These are phyloP conservation scores for Rhynchospora breviuscula DNA, from an alignment of 176 grass and related monocot species.

Conservation along the genomic window DNA sequence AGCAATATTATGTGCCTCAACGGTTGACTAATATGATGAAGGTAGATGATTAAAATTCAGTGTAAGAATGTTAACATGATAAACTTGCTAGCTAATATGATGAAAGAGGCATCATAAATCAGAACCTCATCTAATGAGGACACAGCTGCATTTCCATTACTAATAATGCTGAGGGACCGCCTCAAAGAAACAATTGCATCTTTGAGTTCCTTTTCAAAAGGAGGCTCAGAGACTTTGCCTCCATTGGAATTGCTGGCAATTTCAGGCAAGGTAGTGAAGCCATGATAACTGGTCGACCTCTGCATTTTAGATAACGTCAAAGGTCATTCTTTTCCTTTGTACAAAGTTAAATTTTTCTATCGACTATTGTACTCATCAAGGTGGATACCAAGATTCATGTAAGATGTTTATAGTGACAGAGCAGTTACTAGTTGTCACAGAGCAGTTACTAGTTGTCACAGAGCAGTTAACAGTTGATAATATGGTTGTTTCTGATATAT, in stretches of 20 bases:
- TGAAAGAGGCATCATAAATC: neutral
- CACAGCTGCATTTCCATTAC: neutral
- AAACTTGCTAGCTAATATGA: neutral
- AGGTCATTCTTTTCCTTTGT: neutral
- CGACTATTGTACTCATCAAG: neutral
- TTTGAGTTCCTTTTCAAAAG: constrained; percentile 17
- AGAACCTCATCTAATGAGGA: constrained; percentile 17
- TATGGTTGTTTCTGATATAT: neutral
- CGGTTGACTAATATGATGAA: neutral
- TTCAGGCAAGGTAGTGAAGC: neutral
- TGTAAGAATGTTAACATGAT: neutral
- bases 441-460: neutral
- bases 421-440: no score
- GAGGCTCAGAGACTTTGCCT: neutral
- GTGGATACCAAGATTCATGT: neutral
- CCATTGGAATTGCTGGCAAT: neutral
- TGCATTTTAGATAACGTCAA: neutral
- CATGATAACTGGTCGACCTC: constrained; percentile 18
- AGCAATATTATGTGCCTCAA: neutral
- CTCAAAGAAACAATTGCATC: constrained; percentile 6
- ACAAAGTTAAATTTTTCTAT: neutral
- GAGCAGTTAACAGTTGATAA: neutral
- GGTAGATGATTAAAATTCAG: neutral
- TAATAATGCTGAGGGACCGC: neutral
- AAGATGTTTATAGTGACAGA: neutral